These are phyloP conservation scores for Trichothecium roseum DNA, from an alignment of 2,329 filamentous ascomycete genomes.

Conservation along the genomic window DNA sequence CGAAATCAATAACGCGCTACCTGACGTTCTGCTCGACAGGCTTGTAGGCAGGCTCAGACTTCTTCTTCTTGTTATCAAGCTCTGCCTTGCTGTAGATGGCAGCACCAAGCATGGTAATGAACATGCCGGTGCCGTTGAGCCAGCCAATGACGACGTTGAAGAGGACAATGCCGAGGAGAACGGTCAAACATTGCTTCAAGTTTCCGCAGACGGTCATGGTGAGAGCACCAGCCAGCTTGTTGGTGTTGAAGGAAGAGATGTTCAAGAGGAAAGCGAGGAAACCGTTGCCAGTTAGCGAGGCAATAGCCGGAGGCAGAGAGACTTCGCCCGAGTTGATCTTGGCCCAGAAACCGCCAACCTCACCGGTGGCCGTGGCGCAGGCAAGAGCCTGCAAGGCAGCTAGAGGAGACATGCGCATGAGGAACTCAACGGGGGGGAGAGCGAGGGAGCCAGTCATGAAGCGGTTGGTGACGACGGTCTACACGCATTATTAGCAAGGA, in stretches of 20 bases:
- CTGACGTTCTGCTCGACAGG: constrained; percentile 20
- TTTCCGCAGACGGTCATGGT: constrained; percentile 52
- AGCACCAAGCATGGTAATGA: constrained; percentile 42
- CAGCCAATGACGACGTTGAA: constrained; percentile 39
- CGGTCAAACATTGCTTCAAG: constrained; percentile 46
- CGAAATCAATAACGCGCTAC: neutral
- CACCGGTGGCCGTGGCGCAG: constrained; percentile 41
- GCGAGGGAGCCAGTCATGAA: constrained; percentile 52
- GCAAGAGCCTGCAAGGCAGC: constrained; percentile 44
- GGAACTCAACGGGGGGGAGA: constrained; percentile 47
- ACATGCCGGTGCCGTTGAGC: constrained; percentile 46
- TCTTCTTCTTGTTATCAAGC: constrained; percentile 34
- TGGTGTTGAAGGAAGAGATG: constrained; percentile 46
- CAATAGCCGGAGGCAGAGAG: constrained; percentile 23
- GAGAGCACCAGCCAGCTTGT: constrained; percentile 45
- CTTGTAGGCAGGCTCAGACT: constrained; percentile 20
- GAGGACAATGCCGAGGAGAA: constrained; percentile 40
- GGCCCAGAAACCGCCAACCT: constrained; percentile 31
- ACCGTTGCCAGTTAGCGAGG: constrained; percentile 39
- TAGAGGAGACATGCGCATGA: constrained; percentile 53
- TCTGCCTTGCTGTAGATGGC: constrained; percentile 49
- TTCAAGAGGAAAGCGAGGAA: constrained; percentile 45
- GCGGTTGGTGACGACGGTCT: constrained; percentile 53
- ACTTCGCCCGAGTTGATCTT: constrained; percentile 23
- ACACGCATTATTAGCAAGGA: constrained; percentile 8